Evolutionary conservation across 768 basidiomycete species (phyloP).

Genomic region (Kwoniella heveanensis): DNA sequence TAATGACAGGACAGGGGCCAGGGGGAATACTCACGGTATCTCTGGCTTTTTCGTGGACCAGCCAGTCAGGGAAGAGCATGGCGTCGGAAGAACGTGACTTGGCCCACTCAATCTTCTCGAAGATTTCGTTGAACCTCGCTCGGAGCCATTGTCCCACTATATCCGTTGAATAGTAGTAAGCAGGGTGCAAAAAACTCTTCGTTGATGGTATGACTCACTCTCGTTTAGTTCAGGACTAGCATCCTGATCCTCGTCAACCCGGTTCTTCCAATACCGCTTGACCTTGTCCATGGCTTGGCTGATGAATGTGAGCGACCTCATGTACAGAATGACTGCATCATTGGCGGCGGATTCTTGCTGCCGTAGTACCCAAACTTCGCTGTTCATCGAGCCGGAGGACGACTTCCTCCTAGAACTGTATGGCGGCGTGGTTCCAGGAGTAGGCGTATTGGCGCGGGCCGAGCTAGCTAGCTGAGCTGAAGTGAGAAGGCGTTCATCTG

Average conservation of each 20-base stretch:
- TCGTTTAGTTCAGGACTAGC: conserved; percentile 59
- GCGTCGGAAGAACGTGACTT: conserved; percentile 61
- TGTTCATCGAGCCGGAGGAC: conserved; percentile 46
- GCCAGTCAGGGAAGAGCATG: conserved; percentile 82
- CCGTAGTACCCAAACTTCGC: conserved; percentile 37
- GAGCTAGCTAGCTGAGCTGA: conserved; percentile 31
- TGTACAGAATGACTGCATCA: conserved; percentile 53
- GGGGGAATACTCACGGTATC: conserved; percentile 65
- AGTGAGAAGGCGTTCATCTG: conserved; percentile 71
- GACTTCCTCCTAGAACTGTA: conserved; percentile 44
- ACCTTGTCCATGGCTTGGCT: conserved; percentile 88
- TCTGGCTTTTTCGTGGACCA: conserved; percentile 90
- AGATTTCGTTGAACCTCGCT: conserved; percentile 89
- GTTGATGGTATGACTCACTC: conserved; percentile 59
- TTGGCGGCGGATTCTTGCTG: conserved; percentile 47
- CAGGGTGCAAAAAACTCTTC: too few species aligned
- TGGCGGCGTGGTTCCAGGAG: conserved; percentile 26
- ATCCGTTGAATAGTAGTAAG: not conserved
- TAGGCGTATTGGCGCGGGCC: conserved; percentile 11
- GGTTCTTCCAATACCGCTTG: conserved; percentile 60
- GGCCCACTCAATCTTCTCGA: conserved; percentile 75
- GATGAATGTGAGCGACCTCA: conserved; percentile 73
- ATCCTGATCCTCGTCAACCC: conserved; percentile 26
- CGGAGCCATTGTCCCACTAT: conserved; percentile 76
- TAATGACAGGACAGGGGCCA: not conserved